These are phyloP conservation scores for Chrysanthemum makinoi DNA, from an alignment of 129 eudicot species.

Conservation along the genomic window DNA sequence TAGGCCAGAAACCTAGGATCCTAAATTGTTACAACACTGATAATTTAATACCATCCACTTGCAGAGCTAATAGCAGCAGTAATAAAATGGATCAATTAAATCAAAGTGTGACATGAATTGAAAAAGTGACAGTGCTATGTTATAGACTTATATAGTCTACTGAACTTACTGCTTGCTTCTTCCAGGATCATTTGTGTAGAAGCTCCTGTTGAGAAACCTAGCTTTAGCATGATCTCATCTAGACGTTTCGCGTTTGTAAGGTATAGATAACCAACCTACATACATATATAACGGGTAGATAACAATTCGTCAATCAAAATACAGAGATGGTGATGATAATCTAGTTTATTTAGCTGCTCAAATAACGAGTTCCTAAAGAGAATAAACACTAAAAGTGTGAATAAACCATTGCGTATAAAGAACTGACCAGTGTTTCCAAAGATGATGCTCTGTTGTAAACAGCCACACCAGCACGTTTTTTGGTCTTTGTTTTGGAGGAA, in stretches of 20 bases:
- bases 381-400: not conserved
- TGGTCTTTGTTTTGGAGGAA: constrained; percentile 80
- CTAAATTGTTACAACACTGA: constrained; percentile 2
- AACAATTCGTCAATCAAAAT: constrained; percentile 9
- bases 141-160: not conserved
- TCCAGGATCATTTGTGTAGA: constrained; percentile 42
- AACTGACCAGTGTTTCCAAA: constrained; percentile 83
- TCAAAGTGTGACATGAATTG: not conserved
- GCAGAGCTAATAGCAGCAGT: constrained; percentile 2
- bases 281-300: constrained; percentile 22
- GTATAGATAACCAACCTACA: constrained; percentile 86
- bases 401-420: constrained; percentile 3
- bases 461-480: constrained; percentile 94
- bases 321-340: not conserved
- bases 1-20: not conserved
- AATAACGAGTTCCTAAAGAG: not conserved
- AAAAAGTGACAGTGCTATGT: constrained; percentile 1
- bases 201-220: constrained; percentile 68
- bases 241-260: constrained; percentile 72
- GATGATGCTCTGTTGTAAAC: constrained; percentile 97
- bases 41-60: not conserved
- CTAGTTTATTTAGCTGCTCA: not conserved
- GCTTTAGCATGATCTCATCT: constrained; percentile 77
- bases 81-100: constrained; percentile 11
- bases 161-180: constrained; percentile 35